These are phyloP conservation scores for Mortierella sp. DNA, from an alignment of 371 early-diverging fungal genomes.

Conservation along the genomic window DNA sequence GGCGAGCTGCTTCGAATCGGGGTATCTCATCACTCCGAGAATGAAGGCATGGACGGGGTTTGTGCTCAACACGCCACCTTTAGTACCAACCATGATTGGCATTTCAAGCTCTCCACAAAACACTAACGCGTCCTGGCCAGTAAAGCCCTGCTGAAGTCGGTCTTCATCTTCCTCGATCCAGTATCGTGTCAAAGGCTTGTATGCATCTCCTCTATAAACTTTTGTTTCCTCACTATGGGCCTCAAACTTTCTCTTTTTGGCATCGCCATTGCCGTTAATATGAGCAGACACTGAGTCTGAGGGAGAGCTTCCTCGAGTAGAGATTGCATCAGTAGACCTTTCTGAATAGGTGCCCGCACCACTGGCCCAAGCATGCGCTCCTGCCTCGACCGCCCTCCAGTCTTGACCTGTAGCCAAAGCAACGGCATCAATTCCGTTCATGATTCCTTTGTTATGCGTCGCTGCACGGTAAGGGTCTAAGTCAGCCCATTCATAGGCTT, in stretches of 20 bases:
- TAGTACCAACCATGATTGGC: constrained; percentile 77
- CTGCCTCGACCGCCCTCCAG: constrained; percentile 81
- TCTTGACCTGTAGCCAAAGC: constrained; percentile 81
- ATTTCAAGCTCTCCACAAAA: constrained; percentile 77
- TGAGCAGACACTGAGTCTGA: neutral
- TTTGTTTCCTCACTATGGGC: neutral
- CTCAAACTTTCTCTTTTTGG: constrained; percentile 15
- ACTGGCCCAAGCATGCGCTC: constrained; percentile 74
- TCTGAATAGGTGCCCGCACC: constrained; percentile 52
- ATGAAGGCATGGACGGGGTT: constrained; percentile 73
- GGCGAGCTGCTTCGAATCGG: constrained; percentile 68
- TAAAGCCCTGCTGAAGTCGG: constrained; percentile 24
- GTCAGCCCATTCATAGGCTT: constrained; percentile 76
- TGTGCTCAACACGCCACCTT: constrained; percentile 76
- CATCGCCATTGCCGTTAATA: neutral
- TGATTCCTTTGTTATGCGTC: constrained; percentile 83
- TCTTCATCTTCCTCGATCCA: constrained; percentile 68
- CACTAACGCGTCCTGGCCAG: constrained; percentile 44
- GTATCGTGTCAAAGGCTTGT: constrained; percentile 72
- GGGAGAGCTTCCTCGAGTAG: neutral
- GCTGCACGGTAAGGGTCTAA: constrained; percentile 75
- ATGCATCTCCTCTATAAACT: constrained; percentile 47
- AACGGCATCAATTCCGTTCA: constrained; percentile 84
- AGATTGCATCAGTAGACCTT: constrained; percentile 15
- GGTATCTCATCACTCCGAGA: constrained; percentile 71